These are phyloP conservation scores for Chlamydomonas sp. DNA, from an alignment of 139 green algal genomes.

Conservation along the genomic window DNA sequence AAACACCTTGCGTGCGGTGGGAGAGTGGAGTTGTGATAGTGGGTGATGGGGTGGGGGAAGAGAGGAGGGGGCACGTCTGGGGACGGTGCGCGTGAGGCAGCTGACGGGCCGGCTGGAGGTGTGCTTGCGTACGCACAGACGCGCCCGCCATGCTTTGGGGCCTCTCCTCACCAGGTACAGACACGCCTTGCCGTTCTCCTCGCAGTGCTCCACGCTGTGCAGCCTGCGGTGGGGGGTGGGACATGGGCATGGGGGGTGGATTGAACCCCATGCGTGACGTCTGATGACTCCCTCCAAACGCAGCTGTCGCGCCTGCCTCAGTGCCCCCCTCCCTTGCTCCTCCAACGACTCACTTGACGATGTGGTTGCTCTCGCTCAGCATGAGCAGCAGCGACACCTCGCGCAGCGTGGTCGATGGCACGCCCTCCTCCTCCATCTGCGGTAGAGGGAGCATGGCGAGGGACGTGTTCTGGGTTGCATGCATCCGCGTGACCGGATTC, in stretches of 20 bases:
- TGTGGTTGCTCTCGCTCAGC: constrained; percentile 84
- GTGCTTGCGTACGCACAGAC: too few relatives aligned
- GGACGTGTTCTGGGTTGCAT: not conserved
- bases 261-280: too few relatives aligned
- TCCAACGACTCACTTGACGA: constrained; percentile 69
- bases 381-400: constrained; percentile 96
- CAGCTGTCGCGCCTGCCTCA: too few relatives aligned
- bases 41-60: too few relatives aligned
- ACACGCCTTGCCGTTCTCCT: constrained; percentile 91
- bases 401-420: constrained; percentile 91
- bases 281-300: too few relatives aligned
- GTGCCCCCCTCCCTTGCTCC: too few relatives aligned
- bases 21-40: too few relatives aligned
- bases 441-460: not conserved
- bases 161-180: constrained; percentile 90
- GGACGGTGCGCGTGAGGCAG: too few relatives aligned
- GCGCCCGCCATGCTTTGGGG: too few relatives aligned
- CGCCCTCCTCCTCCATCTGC: constrained; percentile 94
- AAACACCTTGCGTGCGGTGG: constrained; percentile 70
- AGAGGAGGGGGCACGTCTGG: too few relatives aligned
- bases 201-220: constrained; percentile 88
- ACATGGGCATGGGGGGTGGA: too few relatives aligned
- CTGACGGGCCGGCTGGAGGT: too few relatives aligned
- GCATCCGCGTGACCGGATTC: not conserved
- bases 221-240: constrained; percentile 34